A percentile compares a stretch with the other conserved stretches of the same genome.
These are phyloP conservation scores for Tricholoma flavovirens DNA, from an alignment of 768 basidiomycete genomes.

Conservation along the genomic window DNA sequence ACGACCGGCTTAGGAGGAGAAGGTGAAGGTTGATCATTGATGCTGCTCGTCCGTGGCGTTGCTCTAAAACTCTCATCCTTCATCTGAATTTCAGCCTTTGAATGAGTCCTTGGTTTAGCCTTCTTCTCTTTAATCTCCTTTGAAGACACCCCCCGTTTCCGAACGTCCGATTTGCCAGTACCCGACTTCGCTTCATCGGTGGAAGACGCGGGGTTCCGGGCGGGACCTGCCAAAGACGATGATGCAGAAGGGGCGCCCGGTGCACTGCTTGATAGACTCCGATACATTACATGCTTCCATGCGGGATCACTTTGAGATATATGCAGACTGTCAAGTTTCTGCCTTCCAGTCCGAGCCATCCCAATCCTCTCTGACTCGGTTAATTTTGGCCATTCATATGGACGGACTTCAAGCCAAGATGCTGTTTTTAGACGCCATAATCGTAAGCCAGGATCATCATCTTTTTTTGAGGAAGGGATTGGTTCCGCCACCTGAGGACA, in stretches of 20 bases:
- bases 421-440: slow-evolving; percentile 49
- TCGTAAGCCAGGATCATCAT: slow-evolving; percentile 29
- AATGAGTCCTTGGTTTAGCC: slow-evolving; percentile 35
- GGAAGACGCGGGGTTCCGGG: slow-evolving; percentile 5
- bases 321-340: slow-evolving; percentile 40
- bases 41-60: slow-evolving; percentile 7
- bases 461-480: slow-evolving; percentile 25
- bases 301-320: slow-evolving; percentile 55
- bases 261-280: slow-evolving; percentile 9
- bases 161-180: slow-evolving; percentile 18
- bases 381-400: slow-evolving; percentile 54
- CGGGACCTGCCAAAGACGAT: slow-evolving; percentile 6
- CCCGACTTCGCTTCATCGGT: slow-evolving; percentile 6
- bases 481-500: slow-evolving; percentile 47
- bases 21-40: slow-evolving; percentile 7
- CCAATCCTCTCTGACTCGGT: slow-evolving; percentile 39
- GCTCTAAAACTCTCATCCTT: slow-evolving; percentile 42
- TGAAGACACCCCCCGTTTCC: slow-evolving; percentile 43
- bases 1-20: slow-evolving; percentile 16
- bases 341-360: slow-evolving; percentile 50
- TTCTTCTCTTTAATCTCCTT: slow-evolving; percentile 45
- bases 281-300: slow-evolving; percentile 50
- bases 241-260: slow-evolving; percentile 9
- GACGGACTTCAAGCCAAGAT: slow-evolving; percentile 66
- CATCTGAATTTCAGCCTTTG: slow-evolving; percentile 36